These are phyloP conservation scores for Sugiyamaella qingdaonensis DNA, from an alignment of 805 yeast genomes.

Conservation along the genomic window DNA sequence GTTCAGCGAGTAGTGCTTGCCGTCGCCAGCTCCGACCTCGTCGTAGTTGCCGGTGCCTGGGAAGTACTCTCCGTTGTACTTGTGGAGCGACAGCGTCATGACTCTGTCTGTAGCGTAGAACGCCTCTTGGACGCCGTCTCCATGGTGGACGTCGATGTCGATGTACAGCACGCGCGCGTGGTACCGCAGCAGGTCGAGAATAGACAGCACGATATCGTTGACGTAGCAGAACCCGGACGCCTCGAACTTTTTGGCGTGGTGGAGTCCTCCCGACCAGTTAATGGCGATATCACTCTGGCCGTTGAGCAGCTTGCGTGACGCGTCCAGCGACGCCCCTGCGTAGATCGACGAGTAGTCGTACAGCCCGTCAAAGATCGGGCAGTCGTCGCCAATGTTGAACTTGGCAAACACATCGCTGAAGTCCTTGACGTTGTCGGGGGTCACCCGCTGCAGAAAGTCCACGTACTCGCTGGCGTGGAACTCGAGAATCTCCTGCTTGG, in stretches of 20 bases:
- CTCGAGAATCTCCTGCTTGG: slow-evolving; percentile 68
- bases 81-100: slow-evolving; percentile 87
- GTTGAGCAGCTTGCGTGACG: slow-evolving; percentile 74
- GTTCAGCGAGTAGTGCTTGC: slow-evolving; percentile 77
- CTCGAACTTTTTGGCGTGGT: slow-evolving; percentile 86
- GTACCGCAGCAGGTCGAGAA: slow-evolving; percentile 69
- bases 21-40: slow-evolving; percentile 80
- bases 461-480: slow-evolving; percentile 89
- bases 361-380: slow-evolving; percentile 93
- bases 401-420: slow-evolving; percentile 48
- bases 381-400: slow-evolving; percentile 89
- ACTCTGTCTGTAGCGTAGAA: slow-evolving; percentile 88
- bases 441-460: slow-evolving; percentile 66
- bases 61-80: slow-evolving; percentile 83
- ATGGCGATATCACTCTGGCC: slow-evolving; percentile 89
- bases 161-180: slow-evolving; percentile 84
- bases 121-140: slow-evolving; percentile 95
- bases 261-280: slow-evolving; percentile 91
- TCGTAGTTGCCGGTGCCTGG: slow-evolving; percentile 89
- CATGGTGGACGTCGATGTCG: slow-evolving; percentile 90
- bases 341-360: slow-evolving; percentile 83
- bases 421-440: slow-evolving; percentile 68
- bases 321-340: slow-evolving; percentile 89
- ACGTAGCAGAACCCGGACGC: slow-evolving; percentile 90
- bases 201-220: slow-evolving; percentile 84